These are phyloP conservation scores for Apiotrichum veenhuisii DNA, from an alignment of 1,284 basidiomycete genomes.

Conservation along the genomic window DNA sequence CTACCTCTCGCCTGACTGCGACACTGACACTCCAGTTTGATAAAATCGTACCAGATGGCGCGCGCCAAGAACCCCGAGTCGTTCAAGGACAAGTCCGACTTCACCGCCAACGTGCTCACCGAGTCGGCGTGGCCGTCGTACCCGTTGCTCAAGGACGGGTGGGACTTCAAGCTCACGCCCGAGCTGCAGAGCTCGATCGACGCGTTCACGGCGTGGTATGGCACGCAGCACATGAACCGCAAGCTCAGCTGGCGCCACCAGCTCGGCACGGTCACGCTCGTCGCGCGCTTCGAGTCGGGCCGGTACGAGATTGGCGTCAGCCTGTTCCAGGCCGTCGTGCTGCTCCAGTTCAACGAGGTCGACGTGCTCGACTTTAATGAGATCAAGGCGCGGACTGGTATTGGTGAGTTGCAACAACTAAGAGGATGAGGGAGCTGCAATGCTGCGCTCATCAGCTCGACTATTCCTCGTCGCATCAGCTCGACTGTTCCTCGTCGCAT, in stretches of 20 bases:
- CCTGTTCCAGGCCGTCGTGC: constrained; percentile 79
- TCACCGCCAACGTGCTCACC: constrained; percentile 56
- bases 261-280: constrained; percentile 71
- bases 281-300: constrained; percentile 63
- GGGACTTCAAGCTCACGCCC: constrained; percentile 37
- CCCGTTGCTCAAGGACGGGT: constrained; percentile 44
- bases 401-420: constrained; percentile 58
- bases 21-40: constrained; percentile 37
- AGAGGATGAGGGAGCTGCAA: not conserved
- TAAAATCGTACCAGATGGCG: constrained; percentile 51
- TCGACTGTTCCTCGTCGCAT: no score
- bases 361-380: constrained; percentile 60
- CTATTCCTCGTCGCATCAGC: no score
- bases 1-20: constrained; percentile 3
- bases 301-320: constrained; percentile 86
- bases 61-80: constrained; percentile 43
- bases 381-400: constrained; percentile 65
- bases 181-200: constrained; percentile 69
- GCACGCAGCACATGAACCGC: constrained; percentile 62
- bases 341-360: constrained; percentile 84
- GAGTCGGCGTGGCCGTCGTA: constrained; percentile 58
- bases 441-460: no score
- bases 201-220: constrained; percentile 67
- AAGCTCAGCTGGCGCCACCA: constrained; percentile 77
- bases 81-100: constrained; percentile 45